Conservation (phyloP, 2,329 filamentous ascomycete species). For the Tolypocladium pustulatum region DNA sequence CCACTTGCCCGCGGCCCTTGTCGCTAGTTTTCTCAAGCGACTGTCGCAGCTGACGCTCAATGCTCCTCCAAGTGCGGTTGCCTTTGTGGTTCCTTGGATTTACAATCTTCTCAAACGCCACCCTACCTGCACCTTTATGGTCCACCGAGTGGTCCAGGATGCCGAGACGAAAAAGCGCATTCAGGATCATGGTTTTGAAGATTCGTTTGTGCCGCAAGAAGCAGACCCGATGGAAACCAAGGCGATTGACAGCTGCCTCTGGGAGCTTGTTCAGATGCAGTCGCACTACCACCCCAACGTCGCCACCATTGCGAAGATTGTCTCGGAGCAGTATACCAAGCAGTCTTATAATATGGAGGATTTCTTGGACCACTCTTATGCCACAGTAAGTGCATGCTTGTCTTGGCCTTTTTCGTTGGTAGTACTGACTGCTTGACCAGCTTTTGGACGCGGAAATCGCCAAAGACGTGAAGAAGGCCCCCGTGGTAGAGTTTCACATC, state of each 20-base stretch:
- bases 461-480: constrained; percentile 75
- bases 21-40: constrained; percentile 96
- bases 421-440: constrained; percentile 24
- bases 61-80: constrained; percentile 80
- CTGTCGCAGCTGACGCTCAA: constrained; percentile 75
- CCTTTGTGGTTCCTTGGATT: constrained; percentile 81
- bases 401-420: background rate
- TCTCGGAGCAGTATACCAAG: constrained; percentile 96
- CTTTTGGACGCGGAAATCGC: constrained; percentile 75
- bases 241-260: constrained; percentile 86
- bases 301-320: constrained; percentile 83
- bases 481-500: constrained; percentile 89
- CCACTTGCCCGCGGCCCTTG: constrained; percentile 80
- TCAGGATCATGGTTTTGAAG: constrained; percentile 49
- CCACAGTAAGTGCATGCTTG: constrained; percentile 45
- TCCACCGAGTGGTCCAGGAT: constrained; percentile 64
- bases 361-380: constrained; percentile 91
- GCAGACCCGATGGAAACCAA: constrained; percentile 72
- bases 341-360: constrained; percentile 92
- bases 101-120: constrained; percentile 92
- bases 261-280: constrained; percentile 88
- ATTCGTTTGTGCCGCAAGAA: constrained; percentile 70
- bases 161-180: constrained; percentile 46
- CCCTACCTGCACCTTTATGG: constrained; percentile 88
- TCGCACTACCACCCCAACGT: constrained; percentile 96